These are phyloP conservation scores for Hypoxylon sp. DNA, from an alignment of 2,329 filamentous ascomycete species.

Conservation along the genomic window DNA sequence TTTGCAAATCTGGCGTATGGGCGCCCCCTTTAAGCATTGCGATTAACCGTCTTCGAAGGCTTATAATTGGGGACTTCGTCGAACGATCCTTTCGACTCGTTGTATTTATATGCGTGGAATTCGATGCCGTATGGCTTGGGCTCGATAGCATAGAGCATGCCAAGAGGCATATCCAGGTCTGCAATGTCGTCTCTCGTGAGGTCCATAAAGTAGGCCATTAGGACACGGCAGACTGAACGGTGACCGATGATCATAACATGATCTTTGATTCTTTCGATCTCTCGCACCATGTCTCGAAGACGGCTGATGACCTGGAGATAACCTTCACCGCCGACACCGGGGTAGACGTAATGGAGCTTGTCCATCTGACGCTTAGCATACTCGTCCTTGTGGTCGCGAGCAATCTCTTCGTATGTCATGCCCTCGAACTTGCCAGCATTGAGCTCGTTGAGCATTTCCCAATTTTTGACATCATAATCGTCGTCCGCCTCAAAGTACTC, in stretches of 20 bases:
- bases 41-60: conserved; percentile 71
- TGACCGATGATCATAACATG: conserved; percentile 94
- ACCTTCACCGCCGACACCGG: conserved; percentile 93
- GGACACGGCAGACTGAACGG: conserved; percentile 89
- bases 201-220: conserved; percentile 97
- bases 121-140: conserved; percentile 98
- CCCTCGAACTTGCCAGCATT: conserved; percentile 95
- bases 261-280: conserved; percentile 97
- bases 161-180: conserved; percentile 92
- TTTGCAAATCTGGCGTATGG: not conserved
- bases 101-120: conserved; percentile 95
- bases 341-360: conserved; percentile 97
- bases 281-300: conserved; percentile 93
- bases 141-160: conserved; percentile 94
- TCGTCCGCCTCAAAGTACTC: conserved; percentile 92
- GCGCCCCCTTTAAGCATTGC: conserved; percentile 52
- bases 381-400: conserved; percentile 82
- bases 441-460: conserved; percentile 97
- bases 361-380: conserved; percentile 84
- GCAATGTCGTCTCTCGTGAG: conserved; percentile 92
- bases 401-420: conserved; percentile 93
- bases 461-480: conserved; percentile 95
- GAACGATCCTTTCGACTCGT: conserved; percentile 83
- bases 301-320: conserved; percentile 98
- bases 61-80: conserved; percentile 88